Evolutionary conservation across 208 protist species (phyloP), one percentile per base, ranked within the genome.

Genomic region (Leishmania lainsoni): DNA sequence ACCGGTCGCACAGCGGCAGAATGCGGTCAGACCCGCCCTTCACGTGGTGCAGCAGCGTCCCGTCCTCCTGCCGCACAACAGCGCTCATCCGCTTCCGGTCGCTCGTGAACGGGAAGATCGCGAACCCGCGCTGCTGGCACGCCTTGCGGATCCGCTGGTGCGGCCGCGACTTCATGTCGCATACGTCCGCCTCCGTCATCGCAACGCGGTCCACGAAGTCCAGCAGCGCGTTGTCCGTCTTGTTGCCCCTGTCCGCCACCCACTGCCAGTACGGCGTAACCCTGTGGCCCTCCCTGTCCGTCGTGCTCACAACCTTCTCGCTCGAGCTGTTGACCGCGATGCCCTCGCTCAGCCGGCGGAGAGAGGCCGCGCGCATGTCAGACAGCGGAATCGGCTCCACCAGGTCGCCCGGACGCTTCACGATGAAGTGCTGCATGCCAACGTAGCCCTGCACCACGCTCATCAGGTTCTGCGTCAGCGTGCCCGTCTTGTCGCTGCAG

Each of bases 401-500:
- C 1, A 89, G 26, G 71, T 95, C 90, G n/a, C 91, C 92, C 48
- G 89, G 89, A 32, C 86, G 85, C 4, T 80, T 79, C n/a, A 96
- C 81, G 29, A 20, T 32, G 56, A 95, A 91, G 69, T 87, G 86
- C 35, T 84, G 71, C 76, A 91, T 93, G 71, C 81, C 93, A 76
- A 96, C 65, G 75, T 90, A 95, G n/a, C 89, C 95, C 79, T 94
- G 82, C 61, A 98, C 95, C 14, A 99, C 98, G 73, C 94, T 99
- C 99, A 99, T 99, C 70, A 91, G 26, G 87, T 99, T 99, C 84
- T 96, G 91, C 29, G 99, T 99, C 54, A 99, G 94, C 54, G 99
- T 99, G 63, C 99, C 99, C 20, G 99, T 99, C 93, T 99, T 99
- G 89, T 99, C 98, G 6, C 97, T 98, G 94, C 99, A 99, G 82